Percentiles rank a stretch among this genome's conserved stretches.
phyloP scores from a whole-genome alignment of 202 grass and related monocot species.

The Sporobolus alterniflorus region DNA sequence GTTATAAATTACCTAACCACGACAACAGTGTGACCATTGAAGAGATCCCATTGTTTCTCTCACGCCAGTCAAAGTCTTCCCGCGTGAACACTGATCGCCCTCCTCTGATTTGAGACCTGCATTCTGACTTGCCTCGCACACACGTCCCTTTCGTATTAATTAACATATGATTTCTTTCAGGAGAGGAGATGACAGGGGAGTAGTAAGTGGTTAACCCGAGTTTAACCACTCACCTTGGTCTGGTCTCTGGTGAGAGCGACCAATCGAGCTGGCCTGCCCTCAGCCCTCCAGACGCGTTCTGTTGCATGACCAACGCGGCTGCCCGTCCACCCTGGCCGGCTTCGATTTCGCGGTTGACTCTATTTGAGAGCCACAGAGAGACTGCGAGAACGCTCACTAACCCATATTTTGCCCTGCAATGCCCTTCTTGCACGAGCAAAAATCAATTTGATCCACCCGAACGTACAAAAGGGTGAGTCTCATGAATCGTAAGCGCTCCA shows the following conservation, averaged over 20 bases:
- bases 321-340: background rate
- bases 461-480: background rate
- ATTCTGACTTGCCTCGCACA: background rate
- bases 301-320: slow-evolving; percentile 8
- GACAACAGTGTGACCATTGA: slow-evolving; percentile 8
- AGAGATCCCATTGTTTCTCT: slow-evolving; percentile 1
- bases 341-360: background rate
- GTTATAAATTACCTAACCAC: background rate
- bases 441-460: background rate
- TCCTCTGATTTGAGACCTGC: background rate
- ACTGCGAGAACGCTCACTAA: background rate
- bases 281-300: background rate
- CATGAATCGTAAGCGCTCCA: too few relatives aligned
- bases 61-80: background rate
- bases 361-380: background rate
- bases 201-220: background rate
- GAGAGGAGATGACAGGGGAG: too few relatives aligned
- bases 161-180: background rate
- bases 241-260: background rate
- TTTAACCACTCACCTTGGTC: background rate
- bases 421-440: background rate
- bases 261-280: background rate
- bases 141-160: slow-evolving; percentile 24
- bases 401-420: background rate
- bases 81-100: background rate